phyloP scores from a whole-genome alignment of 805 yeast genomes.

The Candida argentea region DNA sequence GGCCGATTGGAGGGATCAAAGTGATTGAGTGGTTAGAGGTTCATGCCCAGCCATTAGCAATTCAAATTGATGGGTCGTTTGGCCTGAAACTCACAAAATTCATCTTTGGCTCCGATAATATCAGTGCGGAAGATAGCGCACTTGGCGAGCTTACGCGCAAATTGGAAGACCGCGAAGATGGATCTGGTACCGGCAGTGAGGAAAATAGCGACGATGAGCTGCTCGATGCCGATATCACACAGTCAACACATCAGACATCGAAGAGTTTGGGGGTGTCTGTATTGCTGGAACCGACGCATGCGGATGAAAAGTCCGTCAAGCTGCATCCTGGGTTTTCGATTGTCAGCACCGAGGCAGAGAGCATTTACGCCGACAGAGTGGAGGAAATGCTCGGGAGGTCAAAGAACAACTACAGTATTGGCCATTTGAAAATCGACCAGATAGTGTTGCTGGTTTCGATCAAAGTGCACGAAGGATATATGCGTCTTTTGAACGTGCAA shows the following conservation, averaged over 20 bases:
- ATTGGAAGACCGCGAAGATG: slow-evolving; percentile 6
- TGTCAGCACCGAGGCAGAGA: slow-evolving; percentile 1
- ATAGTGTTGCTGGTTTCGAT: slow-evolving; percentile 25
- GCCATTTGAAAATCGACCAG: slow-evolving; percentile 33
- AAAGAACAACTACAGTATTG: slow-evolving; percentile 59
- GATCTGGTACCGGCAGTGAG: slow-evolving; percentile 1
- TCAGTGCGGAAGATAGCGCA: slow-evolving; percentile 14
- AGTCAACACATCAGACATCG: background rate
- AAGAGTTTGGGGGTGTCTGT: no score
- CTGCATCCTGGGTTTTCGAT: slow-evolving; percentile 1
- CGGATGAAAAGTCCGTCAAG: background rate
- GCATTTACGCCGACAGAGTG: slow-evolving; percentile 17
- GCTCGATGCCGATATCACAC: slow-evolving; percentile 2
- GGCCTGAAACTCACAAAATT: slow-evolving; percentile 28
- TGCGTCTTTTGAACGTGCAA: slow-evolving; percentile 26
- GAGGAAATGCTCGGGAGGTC: slow-evolving; percentile 69
- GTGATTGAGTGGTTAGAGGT: slow-evolving; percentile 29
- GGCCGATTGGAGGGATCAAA: slow-evolving; percentile 32
- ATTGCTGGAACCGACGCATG: no score
- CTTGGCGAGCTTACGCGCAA: slow-evolving; percentile 4
- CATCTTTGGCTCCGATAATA: slow-evolving; percentile 20
- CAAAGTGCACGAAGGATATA: slow-evolving; percentile 22
- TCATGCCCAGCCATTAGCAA: slow-evolving; percentile 25
- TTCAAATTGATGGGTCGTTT: slow-evolving; percentile 29
- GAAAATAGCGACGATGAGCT: slow-evolving; percentile 5